phyloP scores from a whole-genome alignment of 768 basidiomycete genomes.

The Boletus reticulatus region DNA sequence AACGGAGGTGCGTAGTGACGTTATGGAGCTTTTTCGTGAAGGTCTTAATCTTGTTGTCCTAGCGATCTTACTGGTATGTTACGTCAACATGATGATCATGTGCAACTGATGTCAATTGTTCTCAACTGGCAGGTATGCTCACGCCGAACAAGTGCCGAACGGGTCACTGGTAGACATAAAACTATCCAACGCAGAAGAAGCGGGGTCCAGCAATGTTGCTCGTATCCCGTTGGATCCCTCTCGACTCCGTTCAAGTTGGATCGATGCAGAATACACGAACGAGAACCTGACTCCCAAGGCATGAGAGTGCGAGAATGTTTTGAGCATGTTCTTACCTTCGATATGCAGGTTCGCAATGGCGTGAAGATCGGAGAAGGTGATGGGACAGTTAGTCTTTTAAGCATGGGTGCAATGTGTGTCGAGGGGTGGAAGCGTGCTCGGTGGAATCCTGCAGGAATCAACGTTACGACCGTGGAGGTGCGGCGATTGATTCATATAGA shows the following conservation, averaged over 20 bases:
- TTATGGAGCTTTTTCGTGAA: neutral
- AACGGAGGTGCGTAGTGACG: conserved; percentile 63
- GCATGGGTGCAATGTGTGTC: conserved; percentile 93
- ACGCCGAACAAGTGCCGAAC: conserved; percentile 66
- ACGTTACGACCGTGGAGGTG: conserved; percentile 85
- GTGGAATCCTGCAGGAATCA: conserved; percentile 93
- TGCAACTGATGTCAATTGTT: neutral
- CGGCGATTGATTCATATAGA: conserved; percentile 13
- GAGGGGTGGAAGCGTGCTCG: conserved; percentile 88
- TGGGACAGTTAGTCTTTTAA: conserved; percentile 84
- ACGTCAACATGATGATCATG: neutral
- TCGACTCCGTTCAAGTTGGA: conserved; percentile 62
- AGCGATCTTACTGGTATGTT: conserved; percentile 83
- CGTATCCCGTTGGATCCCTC: conserved; percentile 50
- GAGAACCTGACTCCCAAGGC: conserved; percentile 59
- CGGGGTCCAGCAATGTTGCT: conserved; percentile 40
- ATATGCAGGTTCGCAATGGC: conserved; percentile 64
- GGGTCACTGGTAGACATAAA: conserved; percentile 48
- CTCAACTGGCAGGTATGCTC: conserved; percentile 56
- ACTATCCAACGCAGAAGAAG: conserved; percentile 44
- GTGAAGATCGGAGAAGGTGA: conserved; percentile 95
- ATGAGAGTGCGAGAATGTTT: neutral
- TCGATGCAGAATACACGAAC: conserved; percentile 80
- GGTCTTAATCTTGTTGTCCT: conserved; percentile 1
- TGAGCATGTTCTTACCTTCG: neutral